Conservation (phyloP, 805 yeast genomes). For the Priceomyces castillae region DNA sequence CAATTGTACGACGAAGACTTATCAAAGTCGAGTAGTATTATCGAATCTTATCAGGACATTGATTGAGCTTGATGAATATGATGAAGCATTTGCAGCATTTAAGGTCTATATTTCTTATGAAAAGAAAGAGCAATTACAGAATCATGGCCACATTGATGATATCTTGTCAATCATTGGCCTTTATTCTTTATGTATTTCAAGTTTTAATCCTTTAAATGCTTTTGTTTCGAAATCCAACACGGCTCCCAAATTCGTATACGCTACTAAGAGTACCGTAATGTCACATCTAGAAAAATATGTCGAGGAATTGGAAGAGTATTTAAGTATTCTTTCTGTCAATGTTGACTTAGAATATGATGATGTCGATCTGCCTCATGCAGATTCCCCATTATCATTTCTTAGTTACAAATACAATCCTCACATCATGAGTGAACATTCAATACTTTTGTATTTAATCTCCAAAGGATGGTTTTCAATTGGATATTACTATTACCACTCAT, state of each 20-base stretch:
- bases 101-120: conserved; percentile 34
- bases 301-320: conserved; percentile 21
- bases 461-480: conserved; percentile 40
- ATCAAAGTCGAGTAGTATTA: conserved; percentile 36
- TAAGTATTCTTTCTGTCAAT: conserved; percentile 18
- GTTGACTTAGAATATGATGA: conserved; percentile 31
- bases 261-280: conserved; percentile 19
- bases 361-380: conserved; percentile 7
- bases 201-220: conserved; percentile 38
- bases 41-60: conserved; percentile 29
- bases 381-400: conserved; percentile 31
- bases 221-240: conserved; percentile 13
- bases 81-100: conserved; percentile 44
- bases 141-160: conserved; percentile 28
- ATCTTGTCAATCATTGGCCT: conserved; percentile 32
- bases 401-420: conserved; percentile 34
- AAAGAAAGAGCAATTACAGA: conserved; percentile 31
- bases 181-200: conserved; percentile 29
- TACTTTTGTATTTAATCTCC: conserved; percentile 27
- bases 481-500: conserved; percentile 24
- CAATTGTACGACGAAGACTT: conserved; percentile 29
- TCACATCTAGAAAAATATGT: conserved; percentile 16
- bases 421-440: conserved; percentile 24
- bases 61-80: conserved; percentile 34
- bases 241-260: conserved; percentile 24